A percentile compares a stretch with the other conserved stretches of the same genome.
These are phyloP conservation scores for Pichia californica DNA, from an alignment of 805 yeast genomes.

Conservation along the genomic window DNA sequence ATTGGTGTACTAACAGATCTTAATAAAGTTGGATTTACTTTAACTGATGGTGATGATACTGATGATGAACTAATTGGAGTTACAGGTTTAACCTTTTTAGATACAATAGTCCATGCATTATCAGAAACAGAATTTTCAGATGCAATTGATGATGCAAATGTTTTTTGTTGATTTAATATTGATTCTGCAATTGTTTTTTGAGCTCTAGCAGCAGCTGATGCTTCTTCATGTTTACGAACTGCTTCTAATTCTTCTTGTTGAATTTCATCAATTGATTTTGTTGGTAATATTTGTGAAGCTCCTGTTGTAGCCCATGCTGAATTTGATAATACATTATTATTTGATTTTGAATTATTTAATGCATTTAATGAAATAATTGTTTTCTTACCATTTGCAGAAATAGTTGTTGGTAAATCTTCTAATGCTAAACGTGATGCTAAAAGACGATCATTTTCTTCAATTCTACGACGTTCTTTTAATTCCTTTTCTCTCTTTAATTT, in stretches of 20 bases:
- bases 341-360: conserved; percentile 10
- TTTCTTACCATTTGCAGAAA: conserved; percentile 5
- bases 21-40: conserved; percentile 28
- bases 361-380: conserved; percentile 3
- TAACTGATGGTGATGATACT: background rate
- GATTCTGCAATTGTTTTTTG: conserved; percentile 21
- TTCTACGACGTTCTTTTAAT: conserved; percentile 14
- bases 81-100: conserved; percentile 32
- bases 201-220: conserved; percentile 17
- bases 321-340: conserved; percentile 32
- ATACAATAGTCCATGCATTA: conserved; percentile 33
- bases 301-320: conserved; percentile 39
- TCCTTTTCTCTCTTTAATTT: conserved; percentile 16
- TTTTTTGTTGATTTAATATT: conserved; percentile 12
- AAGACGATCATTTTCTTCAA: conserved; percentile 20
- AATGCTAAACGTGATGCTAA: conserved; percentile 19
- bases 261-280: conserved; percentile 53
- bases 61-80: conserved; percentile 3
- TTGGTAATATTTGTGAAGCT: conserved; percentile 19
- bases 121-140: conserved; percentile 12
- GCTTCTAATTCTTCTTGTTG: conserved; percentile 46
- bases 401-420: conserved; percentile 11
- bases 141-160: conserved; percentile 17
- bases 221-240: conserved; percentile 21
- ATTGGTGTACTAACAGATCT: conserved; percentile 28